Evolutionary conservation across 768 basidiomycete species (phyloP).

Genomic region (Boletales sp.): DNA sequence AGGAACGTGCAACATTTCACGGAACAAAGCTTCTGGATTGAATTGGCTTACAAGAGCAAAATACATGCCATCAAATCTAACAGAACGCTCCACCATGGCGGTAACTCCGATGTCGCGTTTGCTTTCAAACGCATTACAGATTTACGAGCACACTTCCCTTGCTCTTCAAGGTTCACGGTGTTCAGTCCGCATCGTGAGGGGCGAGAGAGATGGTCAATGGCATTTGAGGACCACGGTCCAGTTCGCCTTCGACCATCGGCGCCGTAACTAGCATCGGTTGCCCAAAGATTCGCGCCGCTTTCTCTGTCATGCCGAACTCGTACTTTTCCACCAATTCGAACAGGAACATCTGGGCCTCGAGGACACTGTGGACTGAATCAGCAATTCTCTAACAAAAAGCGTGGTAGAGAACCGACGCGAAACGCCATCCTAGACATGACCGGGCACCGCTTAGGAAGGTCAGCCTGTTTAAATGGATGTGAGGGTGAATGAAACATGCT

Average conservation of each 20-base stretch:
- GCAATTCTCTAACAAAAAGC: neutral
- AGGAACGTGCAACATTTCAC: too few relatives aligned
- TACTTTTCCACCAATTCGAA: slow-evolving; percentile 50
- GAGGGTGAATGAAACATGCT: neutral
- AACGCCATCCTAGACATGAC: too few relatives aligned
- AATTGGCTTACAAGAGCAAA: too few relatives aligned
- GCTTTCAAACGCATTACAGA: too few relatives aligned
- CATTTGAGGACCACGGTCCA: neutral
- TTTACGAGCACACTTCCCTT: too few relatives aligned
- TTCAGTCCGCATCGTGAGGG: neutral
- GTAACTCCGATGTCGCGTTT: too few relatives aligned
- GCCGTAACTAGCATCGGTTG: slow-evolving; percentile 29
- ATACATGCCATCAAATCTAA: too few relatives aligned
- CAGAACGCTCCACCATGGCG: too few relatives aligned
- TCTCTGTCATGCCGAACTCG: slow-evolving; percentile 41
- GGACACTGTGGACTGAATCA: slow-evolving; percentile 25
- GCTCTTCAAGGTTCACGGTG: too few relatives aligned
- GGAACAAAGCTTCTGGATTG: too few relatives aligned
- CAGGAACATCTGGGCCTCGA: slow-evolving; percentile 56
- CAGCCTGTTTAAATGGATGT: slow-evolving; percentile 6
- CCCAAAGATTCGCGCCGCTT: slow-evolving; percentile 24
- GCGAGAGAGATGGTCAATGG: slow-evolving; percentile 14
- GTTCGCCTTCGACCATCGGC: slow-evolving; percentile 27
- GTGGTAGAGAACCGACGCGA: too few relatives aligned
- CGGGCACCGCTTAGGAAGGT: slow-evolving; percentile 11